Percentiles rank a stretch among this genome's conserved stretches.
These are phyloP conservation scores for Neocucurbitaria cava DNA, from an alignment of 2,329 filamentous ascomycete genomes.

Conservation along the genomic window DNA sequence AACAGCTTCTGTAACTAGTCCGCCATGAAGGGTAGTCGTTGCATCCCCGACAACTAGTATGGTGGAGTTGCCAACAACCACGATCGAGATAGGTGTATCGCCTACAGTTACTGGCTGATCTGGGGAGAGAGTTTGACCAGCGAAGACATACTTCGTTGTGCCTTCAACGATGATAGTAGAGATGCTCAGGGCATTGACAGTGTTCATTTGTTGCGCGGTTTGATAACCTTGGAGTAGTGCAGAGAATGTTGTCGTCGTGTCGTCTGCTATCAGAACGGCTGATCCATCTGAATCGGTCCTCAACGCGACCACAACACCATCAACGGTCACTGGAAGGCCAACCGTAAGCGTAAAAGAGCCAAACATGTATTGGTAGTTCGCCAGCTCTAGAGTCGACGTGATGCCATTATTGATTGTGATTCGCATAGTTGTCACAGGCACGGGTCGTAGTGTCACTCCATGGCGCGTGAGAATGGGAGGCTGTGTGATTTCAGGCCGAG, in stretches of 20 bases:
- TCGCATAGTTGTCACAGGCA: constrained; percentile 4
- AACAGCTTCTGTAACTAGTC: not conserved
- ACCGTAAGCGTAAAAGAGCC: constrained; percentile 17
- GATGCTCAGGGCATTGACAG: constrained; percentile 2
- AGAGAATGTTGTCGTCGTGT: constrained; percentile 20
- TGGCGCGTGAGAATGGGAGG: not conserved
- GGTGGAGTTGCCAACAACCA: constrained; percentile 5
- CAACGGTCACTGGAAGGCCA: constrained; percentile 17
- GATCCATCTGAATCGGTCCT: constrained; percentile 17
- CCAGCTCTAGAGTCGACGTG: not conserved
- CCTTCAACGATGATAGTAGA: constrained; percentile 18
- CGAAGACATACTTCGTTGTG: constrained; percentile 21
- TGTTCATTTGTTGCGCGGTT: not conserved
- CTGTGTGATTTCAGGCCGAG: constrained; percentile 1
- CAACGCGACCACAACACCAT: constrained; percentile 13
- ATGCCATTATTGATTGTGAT: constrained; percentile 1
- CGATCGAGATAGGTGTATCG: constrained; percentile 19
- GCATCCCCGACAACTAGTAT: constrained; percentile 21
- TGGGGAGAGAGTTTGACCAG: constrained; percentile 25
- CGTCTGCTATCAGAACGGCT: constrained; percentile 22
- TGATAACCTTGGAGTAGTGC: constrained; percentile 2
- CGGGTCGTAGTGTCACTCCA: constrained; percentile 1
- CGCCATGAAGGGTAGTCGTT: constrained; percentile 19
- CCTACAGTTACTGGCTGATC: constrained; percentile 22
- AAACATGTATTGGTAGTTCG: constrained; percentile 11